Evolutionary conservation across 208 protist genomes (phyloP).

Genomic region (Porcisia deanei): DNA sequence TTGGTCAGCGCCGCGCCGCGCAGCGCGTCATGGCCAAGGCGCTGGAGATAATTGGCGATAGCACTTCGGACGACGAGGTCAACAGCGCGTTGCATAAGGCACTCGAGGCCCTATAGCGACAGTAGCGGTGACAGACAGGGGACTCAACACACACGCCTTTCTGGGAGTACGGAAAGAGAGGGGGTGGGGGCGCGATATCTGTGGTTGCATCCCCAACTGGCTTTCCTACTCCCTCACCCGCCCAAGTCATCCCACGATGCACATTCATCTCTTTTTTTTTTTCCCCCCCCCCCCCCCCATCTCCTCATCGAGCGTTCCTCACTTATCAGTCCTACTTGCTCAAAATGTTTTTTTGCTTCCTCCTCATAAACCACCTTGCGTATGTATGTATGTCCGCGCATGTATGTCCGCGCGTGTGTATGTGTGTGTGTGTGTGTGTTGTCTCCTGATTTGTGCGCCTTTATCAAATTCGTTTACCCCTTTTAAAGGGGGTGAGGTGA

Average conservation of each 20-base stretch:
- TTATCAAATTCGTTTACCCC: too few relatives aligned
- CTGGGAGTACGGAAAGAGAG: background rate
- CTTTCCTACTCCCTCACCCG: background rate
- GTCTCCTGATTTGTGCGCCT: too few relatives aligned
- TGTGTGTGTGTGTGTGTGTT: background rate
- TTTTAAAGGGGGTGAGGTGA: too few relatives aligned
- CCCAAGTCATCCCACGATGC: background rate
- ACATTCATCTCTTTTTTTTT: background rate
- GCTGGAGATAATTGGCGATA: conserved; percentile 41
- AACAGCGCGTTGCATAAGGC: conserved; percentile 27
- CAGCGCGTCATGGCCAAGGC: conserved; percentile 89
- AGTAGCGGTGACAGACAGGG: background rate
- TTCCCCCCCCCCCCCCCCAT: background rate
- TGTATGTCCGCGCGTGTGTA: background rate
- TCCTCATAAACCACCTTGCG: too few relatives aligned
- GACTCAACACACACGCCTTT: background rate
- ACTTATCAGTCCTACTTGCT: too few relatives aligned
- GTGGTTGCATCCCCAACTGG: background rate
- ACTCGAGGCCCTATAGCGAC: conserved; percentile 25
- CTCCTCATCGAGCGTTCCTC: too few relatives aligned
- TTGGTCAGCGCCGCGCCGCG: conserved; percentile 86
- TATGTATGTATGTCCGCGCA: background rate
- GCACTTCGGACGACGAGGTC: conserved; percentile 23
- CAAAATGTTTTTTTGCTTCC: too few relatives aligned
- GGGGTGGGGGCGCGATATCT: background rate